Conservation (phyloP, 192 early-diverging fungal species). For the Linnemannia exigua region DNA sequence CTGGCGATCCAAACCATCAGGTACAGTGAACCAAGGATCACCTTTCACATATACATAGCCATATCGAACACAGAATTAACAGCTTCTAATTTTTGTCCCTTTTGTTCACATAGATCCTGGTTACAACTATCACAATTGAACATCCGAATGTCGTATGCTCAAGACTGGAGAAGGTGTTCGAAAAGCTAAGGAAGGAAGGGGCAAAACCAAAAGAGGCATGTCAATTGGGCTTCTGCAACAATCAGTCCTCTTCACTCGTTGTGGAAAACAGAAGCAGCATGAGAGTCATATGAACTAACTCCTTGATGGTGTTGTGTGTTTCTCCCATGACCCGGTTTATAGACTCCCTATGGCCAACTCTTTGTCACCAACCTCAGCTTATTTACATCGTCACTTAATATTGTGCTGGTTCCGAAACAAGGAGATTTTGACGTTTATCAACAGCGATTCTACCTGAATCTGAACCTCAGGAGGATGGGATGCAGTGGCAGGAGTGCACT, state of each 20-base stretch:
- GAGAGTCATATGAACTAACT: not conserved
- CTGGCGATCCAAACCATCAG: slow-evolving; percentile 45
- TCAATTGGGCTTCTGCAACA: not conserved
- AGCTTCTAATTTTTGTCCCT: not conserved
- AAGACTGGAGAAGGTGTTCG: slow-evolving; percentile 48
- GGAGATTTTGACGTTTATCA: slow-evolving; percentile 65
- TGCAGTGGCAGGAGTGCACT: slow-evolving; percentile 68
- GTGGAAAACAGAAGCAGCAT: not conserved
- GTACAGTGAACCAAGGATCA: not conserved
- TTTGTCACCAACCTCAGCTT: slow-evolving; percentile 62
- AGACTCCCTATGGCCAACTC: slow-evolving; percentile 65
- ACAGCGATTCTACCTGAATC: slow-evolving; percentile 62
- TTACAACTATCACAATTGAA: slow-evolving; percentile 31
- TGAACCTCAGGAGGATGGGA: slow-evolving; percentile 63
- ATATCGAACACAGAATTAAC: no score
- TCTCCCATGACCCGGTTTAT: not conserved
- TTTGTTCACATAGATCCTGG: slow-evolving; percentile 23
- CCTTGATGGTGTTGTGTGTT: not conserved
- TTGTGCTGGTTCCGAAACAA: slow-evolving; percentile 60
- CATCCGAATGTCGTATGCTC: slow-evolving; percentile 38
- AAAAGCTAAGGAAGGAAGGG: slow-evolving; percentile 29
- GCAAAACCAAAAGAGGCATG: slow-evolving; percentile 49
- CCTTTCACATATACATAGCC: not conserved
- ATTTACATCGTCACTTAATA: slow-evolving; percentile 63
- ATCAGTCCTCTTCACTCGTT: not conserved